Percentiles rank a stretch among this genome's conserved stretches.
These are phyloP conservation scores for Laburnicola sp. DNA, from an alignment of 2,329 filamentous ascomycete species.

Conservation along the genomic window DNA sequence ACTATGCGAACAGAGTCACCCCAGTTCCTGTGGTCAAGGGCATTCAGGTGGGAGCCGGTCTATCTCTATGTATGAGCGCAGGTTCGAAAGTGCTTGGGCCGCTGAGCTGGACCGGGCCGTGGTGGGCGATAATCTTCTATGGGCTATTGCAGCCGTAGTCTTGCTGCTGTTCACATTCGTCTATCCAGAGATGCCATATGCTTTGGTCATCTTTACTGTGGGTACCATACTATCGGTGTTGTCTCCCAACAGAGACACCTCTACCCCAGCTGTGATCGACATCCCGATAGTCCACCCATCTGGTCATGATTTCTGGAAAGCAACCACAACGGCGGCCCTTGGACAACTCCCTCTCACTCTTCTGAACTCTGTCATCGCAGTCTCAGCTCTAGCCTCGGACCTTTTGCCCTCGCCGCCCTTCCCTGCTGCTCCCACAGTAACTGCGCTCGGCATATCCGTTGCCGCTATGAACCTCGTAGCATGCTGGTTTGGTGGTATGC, in stretches of 20 bases:
- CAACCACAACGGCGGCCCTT: slow-evolving; percentile 69
- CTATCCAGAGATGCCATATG: slow-evolving; percentile 72
- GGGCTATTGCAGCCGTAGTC: slow-evolving; percentile 74
- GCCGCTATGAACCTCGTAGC: slow-evolving; percentile 80
- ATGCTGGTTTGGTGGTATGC: slow-evolving; percentile 95
- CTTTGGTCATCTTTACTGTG: slow-evolving; percentile 69
- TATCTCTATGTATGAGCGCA: slow-evolving; percentile 79
- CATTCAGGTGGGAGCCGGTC: slow-evolving; percentile 88
- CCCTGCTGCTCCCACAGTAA: slow-evolving; percentile 66
- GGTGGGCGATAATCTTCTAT: slow-evolving; percentile 75
- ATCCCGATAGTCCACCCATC: slow-evolving; percentile 57
- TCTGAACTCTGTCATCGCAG: slow-evolving; percentile 89
- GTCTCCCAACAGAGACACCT: slow-evolving; percentile 20
- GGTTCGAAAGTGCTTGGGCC: slow-evolving; percentile 67
- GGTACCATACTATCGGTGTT: slow-evolving; percentile 68
- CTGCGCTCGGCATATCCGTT: slow-evolving; percentile 78
- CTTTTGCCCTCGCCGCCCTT: slow-evolving; percentile 68
- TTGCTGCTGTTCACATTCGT: slow-evolving; percentile 69
- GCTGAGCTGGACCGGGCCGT: slow-evolving; percentile 68
- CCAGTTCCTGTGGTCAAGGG: slow-evolving; percentile 90
- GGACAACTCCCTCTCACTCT: slow-evolving; percentile 90
- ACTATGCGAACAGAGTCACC: slow-evolving; percentile 71
- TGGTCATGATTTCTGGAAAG: slow-evolving; percentile 53
- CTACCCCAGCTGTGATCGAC: slow-evolving; percentile 54
- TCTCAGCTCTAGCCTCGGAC: slow-evolving; percentile 75